phyloP scores from a whole-genome alignment of 805 yeast species.

The Phaffomyces antillensis region DNA sequence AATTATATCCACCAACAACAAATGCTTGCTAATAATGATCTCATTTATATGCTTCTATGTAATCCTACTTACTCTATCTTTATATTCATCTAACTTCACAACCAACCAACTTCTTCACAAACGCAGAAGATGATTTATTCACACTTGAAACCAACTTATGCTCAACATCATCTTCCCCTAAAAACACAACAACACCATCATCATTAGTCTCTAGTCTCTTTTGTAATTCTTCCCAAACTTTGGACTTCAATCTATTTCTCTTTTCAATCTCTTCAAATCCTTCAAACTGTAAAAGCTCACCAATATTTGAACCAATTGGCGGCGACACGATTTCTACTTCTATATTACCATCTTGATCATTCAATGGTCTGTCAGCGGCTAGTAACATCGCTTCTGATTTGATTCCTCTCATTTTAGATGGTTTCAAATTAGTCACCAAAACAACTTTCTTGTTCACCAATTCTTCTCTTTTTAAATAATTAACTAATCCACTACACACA shows the following conservation, averaged over 20 bases:
- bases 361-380: constrained; percentile 39
- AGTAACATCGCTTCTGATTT: constrained; percentile 58
- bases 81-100: too few species aligned
- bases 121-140: background rate
- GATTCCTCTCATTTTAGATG: constrained; percentile 57
- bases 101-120: background rate
- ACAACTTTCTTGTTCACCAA: constrained; percentile 39
- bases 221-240: constrained; percentile 13
- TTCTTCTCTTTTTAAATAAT: constrained; percentile 31
- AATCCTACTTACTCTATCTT: too few species aligned
- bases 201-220: constrained; percentile 2
- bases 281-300: constrained; percentile 34
- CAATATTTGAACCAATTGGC: constrained; percentile 32
- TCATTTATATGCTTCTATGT: too few species aligned
- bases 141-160: background rate
- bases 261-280: constrained; percentile 4
- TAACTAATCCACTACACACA: constrained; percentile 56
- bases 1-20: too few species aligned
- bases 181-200: constrained; percentile 6
- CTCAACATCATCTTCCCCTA: background rate
- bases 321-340: constrained; percentile 42
- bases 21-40: too few species aligned
- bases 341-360: constrained; percentile 10
- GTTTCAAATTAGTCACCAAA: constrained; percentile 50
- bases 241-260: constrained; percentile 6